Percentiles rank a stretch among this genome's conserved stretches.
These are phyloP conservation scores for Cystobasidiaceae sp. DNA, from an alignment of 1,284 basidiomycete genomes.

Conservation along the genomic window DNA sequence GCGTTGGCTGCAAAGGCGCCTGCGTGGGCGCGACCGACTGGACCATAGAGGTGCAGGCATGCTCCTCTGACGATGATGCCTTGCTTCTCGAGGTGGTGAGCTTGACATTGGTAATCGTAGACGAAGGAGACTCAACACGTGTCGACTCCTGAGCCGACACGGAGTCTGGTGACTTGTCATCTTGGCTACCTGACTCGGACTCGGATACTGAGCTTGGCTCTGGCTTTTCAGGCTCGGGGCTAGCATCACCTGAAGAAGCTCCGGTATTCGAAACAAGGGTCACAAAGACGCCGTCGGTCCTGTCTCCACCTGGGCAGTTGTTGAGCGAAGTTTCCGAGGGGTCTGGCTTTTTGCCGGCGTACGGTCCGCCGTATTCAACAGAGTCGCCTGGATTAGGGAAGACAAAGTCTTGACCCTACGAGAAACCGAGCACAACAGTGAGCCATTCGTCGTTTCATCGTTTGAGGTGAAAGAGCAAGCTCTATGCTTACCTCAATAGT, in stretches of 20 bases:
- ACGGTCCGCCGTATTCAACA: constrained; percentile 27
- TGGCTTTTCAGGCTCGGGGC: too few relatives aligned
- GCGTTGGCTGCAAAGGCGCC: too few relatives aligned
- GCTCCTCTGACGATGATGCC: neutral
- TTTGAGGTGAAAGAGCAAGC: neutral
- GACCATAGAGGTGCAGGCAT: too few relatives aligned
- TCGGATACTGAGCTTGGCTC: neutral
- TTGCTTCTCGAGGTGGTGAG: neutral
- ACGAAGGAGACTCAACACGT: neutral
- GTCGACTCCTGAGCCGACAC: neutral
- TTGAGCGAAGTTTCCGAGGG: neutral
- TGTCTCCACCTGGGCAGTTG: neutral
- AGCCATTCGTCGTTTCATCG: neutral
- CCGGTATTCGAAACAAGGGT: constrained; percentile 14
- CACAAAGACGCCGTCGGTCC: neutral
- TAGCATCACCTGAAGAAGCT: neutral
- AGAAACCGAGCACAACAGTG: neutral
- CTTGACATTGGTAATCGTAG: neutral
- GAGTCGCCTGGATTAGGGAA: constrained; percentile 30
- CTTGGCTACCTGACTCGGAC: neutral
- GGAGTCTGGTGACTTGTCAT: neutral
- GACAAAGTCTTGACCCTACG: constrained; percentile 20
- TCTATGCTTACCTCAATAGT: constrained; percentile 14
- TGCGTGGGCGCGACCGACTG: too few relatives aligned
- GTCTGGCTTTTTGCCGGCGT: constrained; percentile 10